Evolutionary conservation across 352 stramenopile genomes (phyloP), one percentile per base, ranked within the genome.

Genomic region (Saprolegnia parasitica): DNA sequence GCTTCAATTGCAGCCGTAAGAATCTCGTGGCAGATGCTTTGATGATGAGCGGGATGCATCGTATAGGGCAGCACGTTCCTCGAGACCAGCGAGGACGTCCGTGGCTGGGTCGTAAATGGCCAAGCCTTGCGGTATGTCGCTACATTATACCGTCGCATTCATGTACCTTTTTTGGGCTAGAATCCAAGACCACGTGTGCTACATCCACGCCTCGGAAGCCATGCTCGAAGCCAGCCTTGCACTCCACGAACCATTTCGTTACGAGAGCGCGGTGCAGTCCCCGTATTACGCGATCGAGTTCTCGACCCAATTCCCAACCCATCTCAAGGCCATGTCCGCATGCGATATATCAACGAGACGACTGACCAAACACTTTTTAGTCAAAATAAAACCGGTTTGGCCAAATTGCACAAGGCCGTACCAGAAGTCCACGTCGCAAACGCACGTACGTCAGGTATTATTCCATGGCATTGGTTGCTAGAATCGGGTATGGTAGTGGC

Each of bases 21-120:
- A 4, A 16, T 15, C 49, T 26, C 5, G 29, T 6, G 29, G 2
- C 29, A 35, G 29, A 35, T 35, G 29, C 29, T 35, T 35, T 2
- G 29, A 29, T 26, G 15, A 24, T 4, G 26, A 20, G 26, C 29
- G 29, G 5, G 29, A 35, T 49, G 42, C 18, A 4, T 39, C 46
- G 32, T 50, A 0, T 42, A 70, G 63, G 54, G 54, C 10, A 70
- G 50, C 24, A 40, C 46, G 15, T 21, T 61, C 9, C 20, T 70
- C 10, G 63, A 70, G 32, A 70, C 63, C 32, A 70, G 63, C 54
- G 63, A 70, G 45, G 63, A 70, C 29, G 9, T 70, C 4, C 63
- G 63, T 20, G 63, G 63, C 18, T 70, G 63, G 63, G 42, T 70
- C 15, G 54, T 70, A 2, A 29, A 29, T 26, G 63, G 42, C 26